Base-by-base conservation (phyloP, 768 basidiomycete species). In the Galerina sulciceps region DNA sequence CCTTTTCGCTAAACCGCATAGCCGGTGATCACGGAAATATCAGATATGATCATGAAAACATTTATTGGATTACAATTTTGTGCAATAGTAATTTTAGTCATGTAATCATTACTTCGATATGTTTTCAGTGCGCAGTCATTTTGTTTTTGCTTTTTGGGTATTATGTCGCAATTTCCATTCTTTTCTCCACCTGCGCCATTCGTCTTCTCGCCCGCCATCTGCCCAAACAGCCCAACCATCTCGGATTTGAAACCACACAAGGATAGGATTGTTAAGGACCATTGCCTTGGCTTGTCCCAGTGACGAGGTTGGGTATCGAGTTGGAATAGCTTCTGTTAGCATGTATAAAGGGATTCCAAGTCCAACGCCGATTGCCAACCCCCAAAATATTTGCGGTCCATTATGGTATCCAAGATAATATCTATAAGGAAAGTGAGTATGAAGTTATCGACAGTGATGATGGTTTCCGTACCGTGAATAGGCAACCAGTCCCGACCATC, bases 171-270 rank as follows among this genome's bases (percentile, higher is more conserved):
- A 76, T 42, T 85, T 82, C 82, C 87, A 89, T 65, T 79, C 76
- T 15, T 64, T 63, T 60, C 81, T 81, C 92, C 92, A 94, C 23
- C 72, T 70, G 57, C 71, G 66, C 89, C 90, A 94, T 61, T 91
- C 90, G 18, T 66, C 75, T 68, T 90, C 90, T 22, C 82, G 79
- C 2, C 92, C 92, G n/a, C 88, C 88, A 69, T 94, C 92, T 3
- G 76, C 65, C 88, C 90, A 94, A 1, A 93, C 76, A 10, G 79
- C 82, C 93, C 93, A 94, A 6, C 93, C 90, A 67, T 94, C 92
- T 47, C 90, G 81, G 42, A 94, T 74, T 47, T 85, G 82, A 35
- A 90, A 69, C 90, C 90, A 94, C 0, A 70, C 75, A 5, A 79
- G 80, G 17, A 91, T 34, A 4, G 85, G 82, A 62, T 89, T 86